Evolutionary conservation across 2,329 filamentous ascomycete species (phyloP), one percentile per base, ranked within the genome.

Genomic region (Septoria petroselini): DNA sequence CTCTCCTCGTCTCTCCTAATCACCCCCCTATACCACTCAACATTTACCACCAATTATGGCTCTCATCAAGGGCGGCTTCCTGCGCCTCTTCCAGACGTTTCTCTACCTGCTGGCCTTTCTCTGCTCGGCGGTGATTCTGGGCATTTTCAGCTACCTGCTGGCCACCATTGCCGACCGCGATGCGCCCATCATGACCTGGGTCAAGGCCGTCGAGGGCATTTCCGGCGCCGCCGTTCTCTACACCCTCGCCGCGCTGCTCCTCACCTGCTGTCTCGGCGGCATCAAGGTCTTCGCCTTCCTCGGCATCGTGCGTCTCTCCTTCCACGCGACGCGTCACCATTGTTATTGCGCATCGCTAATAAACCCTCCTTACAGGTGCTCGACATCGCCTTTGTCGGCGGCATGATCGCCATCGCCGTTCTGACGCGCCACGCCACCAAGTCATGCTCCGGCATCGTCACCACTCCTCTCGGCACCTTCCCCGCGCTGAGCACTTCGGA

Each of bases 201-300:
- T 85, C 52, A 83, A 84, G 48, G 68, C 68, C 4, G 64, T 70
- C 23, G 67, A 68, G 63, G 88, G 88, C 56, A 83, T 96, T 52
- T 79, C 87, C 0, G 91, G 90, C 42, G 78, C 78, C 1, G 87
- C 82, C 2, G 79, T 84, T 0, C 66, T 94, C 7, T 96, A 95
- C 74, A 82, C 83, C 43, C 71, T 88, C 52, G 69, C 85, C 45
- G 86, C 82, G n/a, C 72, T 88, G 11, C 58, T 93, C 25, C 73
- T 94, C 30, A 84, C 91, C 7, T 89, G 87, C 74, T 93, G 82
- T 65, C 72, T 95, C 4, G 88, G 86, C 29, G 89, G 89, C 21
- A 78, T 86, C 53, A 75, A 78, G 3, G 75, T 91, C 68, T 85
- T 90, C 52, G 86, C 86, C 3, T 76, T 84, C 63, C 57, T 93